phyloP scores from a whole-genome alignment of 2,329 filamentous ascomycete species.

The Pseudogymnoascus sp. region DNA sequence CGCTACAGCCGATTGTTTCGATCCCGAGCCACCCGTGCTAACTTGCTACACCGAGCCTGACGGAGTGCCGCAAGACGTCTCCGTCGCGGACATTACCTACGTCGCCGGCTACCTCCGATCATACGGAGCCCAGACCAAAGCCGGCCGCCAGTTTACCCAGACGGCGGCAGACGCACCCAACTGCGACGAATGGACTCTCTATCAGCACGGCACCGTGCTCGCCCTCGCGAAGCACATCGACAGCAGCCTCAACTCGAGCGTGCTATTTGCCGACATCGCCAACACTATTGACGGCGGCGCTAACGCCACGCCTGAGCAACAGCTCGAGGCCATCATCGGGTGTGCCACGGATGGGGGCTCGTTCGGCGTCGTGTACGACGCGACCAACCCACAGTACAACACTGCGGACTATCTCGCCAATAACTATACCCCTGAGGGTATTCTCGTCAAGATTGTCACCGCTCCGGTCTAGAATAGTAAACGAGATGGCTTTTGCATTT shows the following conservation, averaged over 20 bases:
- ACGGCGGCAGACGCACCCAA: conserved; percentile 12
- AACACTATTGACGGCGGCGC: conserved; percentile 22
- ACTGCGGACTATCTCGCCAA: not conserved
- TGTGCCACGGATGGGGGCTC: conserved; percentile 25
- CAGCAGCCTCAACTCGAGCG: conserved; percentile 11
- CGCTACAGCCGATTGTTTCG: no score
- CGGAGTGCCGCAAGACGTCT: conserved; percentile 13
- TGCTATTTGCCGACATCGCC: conserved; percentile 11
- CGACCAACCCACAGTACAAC: conserved; percentile 15
- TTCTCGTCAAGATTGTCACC: not conserved
- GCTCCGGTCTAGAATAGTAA: no score
- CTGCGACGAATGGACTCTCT: conserved; percentile 21
- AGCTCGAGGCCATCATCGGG: conserved; percentile 21
- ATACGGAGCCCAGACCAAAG: conserved; percentile 14
- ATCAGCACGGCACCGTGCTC: conserved; percentile 10
- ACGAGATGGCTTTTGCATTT: no score
- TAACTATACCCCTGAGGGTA: not conserved
- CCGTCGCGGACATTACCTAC: conserved; percentile 12
- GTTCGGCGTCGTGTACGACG: conserved; percentile 18
- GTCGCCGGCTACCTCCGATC: conserved; percentile 17
- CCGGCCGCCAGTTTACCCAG: conserved; percentile 17
- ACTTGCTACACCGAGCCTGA: not conserved
- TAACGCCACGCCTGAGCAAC: not conserved
- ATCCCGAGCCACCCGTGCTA: not conserved
- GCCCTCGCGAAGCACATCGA: conserved; percentile 19